These are phyloP conservation scores for Collybia sp. DNA, from an alignment of 768 basidiomycete species.

Conservation along the genomic window DNA sequence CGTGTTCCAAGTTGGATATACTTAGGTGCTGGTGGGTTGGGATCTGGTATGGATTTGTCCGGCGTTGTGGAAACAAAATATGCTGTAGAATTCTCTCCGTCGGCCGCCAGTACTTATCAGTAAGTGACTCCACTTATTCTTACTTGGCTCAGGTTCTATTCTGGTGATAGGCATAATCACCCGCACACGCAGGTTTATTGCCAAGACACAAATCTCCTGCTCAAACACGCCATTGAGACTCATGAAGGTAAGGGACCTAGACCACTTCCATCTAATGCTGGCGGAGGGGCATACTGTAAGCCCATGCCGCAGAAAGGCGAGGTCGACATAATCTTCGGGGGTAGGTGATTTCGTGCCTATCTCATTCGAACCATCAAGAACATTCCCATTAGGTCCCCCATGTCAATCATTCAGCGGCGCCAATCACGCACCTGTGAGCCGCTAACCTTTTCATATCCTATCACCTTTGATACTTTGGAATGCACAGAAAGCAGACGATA, in stretches of 20 bases:
- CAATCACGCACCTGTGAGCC: slow-evolving; percentile 54
- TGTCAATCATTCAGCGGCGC: slow-evolving; percentile 70
- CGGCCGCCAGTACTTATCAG: slow-evolving; percentile 64
- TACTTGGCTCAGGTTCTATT: background rate
- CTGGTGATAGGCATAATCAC: slow-evolving; percentile 50
- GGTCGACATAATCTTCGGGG: slow-evolving; percentile 72
- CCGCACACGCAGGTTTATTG: slow-evolving; percentile 57
- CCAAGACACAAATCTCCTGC: slow-evolving; percentile 54
- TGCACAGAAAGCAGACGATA: slow-evolving; percentile 51
- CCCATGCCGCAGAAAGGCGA: slow-evolving; percentile 54
- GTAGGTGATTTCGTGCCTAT: slow-evolving; percentile 29
- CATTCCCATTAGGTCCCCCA: slow-evolving; percentile 52
- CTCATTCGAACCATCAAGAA: background rate
- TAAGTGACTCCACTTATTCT: slow-evolving; percentile 23
- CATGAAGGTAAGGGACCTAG: slow-evolving; percentile 33
- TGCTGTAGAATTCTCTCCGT: slow-evolving; percentile 62
- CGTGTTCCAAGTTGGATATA: background rate
- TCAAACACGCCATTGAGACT: slow-evolving; percentile 52
- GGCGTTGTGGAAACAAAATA: slow-evolving; percentile 60
- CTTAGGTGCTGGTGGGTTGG: slow-evolving; percentile 71
- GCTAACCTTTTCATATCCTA: background rate
- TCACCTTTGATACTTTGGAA: no score
- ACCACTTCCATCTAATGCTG: slow-evolving; percentile 32
- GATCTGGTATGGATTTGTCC: slow-evolving; percentile 60
- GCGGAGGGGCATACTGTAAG: slow-evolving; percentile 29